Conservation (phyloP, 31 red algal genomes). For the Asparagopsis taxiformis region DNA sequence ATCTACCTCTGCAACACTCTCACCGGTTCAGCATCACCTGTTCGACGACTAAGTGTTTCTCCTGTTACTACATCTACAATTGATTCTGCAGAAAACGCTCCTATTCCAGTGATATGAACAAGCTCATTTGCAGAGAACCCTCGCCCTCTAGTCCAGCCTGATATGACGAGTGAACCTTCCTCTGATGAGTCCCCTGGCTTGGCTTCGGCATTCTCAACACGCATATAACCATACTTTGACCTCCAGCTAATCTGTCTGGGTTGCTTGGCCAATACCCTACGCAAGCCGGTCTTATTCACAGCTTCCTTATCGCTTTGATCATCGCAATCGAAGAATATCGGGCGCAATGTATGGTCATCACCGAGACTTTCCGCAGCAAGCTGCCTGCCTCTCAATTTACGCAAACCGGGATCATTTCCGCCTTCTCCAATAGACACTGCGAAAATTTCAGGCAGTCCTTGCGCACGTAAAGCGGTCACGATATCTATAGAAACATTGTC, state of each 20-base stretch:
- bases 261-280: slow-evolving; percentile 26
- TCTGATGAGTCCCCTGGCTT: too few relatives aligned
- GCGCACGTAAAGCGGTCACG: slow-evolving; percentile 45
- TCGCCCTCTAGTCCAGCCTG: slow-evolving; percentile 58
- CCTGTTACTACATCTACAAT: slow-evolving; percentile 26
- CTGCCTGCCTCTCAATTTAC: slow-evolving; percentile 33
- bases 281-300: slow-evolving; percentile 20
- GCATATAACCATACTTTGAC: slow-evolving; percentile 59
- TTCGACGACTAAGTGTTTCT: slow-evolving; percentile 19
- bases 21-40: slow-evolving; percentile 47
- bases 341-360: slow-evolving; percentile 49
- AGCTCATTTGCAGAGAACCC: slow-evolving; percentile 57
- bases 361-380: slow-evolving; percentile 61
- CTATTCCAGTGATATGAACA: slow-evolving; percentile 75
- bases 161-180: slow-evolving; percentile 6
- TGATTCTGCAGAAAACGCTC: slow-evolving; percentile 42
- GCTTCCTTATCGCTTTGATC: background rate
- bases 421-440: slow-evolving; percentile 35
- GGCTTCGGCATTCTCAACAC: slow-evolving; percentile 17
- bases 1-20: slow-evolving; percentile 58
- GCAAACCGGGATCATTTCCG: slow-evolving; percentile 13
- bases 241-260: slow-evolving; percentile 46
- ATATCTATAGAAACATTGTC: slow-evolving; percentile 22
- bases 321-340: slow-evolving; percentile 21
- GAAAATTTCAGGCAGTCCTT: slow-evolving; percentile 52